A percentile compares a stretch with the other conserved stretches of the same genome.
Evolutionary conservation across 2,329 filamentous ascomycete genomes (phyloP).

Genomic region (Sporothrix sp.): DNA sequence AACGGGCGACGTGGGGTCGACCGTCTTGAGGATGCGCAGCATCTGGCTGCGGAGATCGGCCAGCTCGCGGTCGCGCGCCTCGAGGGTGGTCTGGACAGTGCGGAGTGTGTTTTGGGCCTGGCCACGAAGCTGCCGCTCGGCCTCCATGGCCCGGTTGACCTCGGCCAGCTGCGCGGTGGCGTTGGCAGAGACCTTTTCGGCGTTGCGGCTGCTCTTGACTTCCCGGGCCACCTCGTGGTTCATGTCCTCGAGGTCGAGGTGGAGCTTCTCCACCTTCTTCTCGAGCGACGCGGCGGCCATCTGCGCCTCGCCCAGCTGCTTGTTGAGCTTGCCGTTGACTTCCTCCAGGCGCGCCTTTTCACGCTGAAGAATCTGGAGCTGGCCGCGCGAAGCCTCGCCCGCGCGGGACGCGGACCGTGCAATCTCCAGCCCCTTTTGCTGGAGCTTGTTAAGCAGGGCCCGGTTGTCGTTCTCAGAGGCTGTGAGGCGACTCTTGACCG

Average conservation of each 20-base stretch:
- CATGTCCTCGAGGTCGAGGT: slow-evolving; percentile 79
- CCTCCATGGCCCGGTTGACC: slow-evolving; percentile 79
- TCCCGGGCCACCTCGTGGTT: slow-evolving; percentile 87
- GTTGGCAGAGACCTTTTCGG: slow-evolving; percentile 77
- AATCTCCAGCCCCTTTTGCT: slow-evolving; percentile 95
- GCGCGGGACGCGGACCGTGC: slow-evolving; percentile 80
- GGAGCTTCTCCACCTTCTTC: slow-evolving; percentile 89
- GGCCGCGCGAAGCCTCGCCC: slow-evolving; percentile 70
- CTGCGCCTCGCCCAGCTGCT: slow-evolving; percentile 79
- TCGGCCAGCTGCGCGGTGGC: slow-evolving; percentile 78
- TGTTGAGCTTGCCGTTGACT: slow-evolving; percentile 67
- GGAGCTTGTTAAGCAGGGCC: slow-evolving; percentile 88
- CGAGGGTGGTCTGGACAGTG: slow-evolving; percentile 68
- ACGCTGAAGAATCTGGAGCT: slow-evolving; percentile 64
- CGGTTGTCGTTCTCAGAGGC: slow-evolving; percentile 96
- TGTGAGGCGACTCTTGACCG: slow-evolving; percentile 76
- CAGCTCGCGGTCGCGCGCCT: slow-evolving; percentile 71
- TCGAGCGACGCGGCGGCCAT: slow-evolving; percentile 73
- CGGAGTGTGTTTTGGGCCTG: slow-evolving; percentile 82
- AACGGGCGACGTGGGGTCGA: slow-evolving; percentile 64
- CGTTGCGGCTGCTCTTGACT: slow-evolving; percentile 79
- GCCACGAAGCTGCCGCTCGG: slow-evolving; percentile 72
- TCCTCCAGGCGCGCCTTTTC: slow-evolving; percentile 81
- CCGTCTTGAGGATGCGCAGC: slow-evolving; percentile 72
- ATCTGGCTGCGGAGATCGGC: slow-evolving; percentile 71